A percentile compares a stretch with the other conserved stretches of the same genome.
phyloP scores from a whole-genome alignment of 78 protist genomes.

The Dictyostelium brefeldianum region DNA sequence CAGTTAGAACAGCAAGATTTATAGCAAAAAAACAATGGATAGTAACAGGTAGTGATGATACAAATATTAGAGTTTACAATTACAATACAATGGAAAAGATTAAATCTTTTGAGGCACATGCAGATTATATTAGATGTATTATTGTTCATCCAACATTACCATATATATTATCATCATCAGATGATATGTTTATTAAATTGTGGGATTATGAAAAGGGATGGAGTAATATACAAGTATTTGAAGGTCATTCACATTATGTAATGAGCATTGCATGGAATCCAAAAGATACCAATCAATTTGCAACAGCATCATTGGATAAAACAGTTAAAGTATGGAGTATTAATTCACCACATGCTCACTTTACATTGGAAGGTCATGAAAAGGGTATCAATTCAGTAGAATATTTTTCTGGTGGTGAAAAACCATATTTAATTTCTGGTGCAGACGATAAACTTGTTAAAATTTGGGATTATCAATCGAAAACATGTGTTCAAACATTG shows the following conservation, averaged over 20 bases:
- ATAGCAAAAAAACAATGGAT: conserved; percentile 98
- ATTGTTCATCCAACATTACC: conserved; percentile 99
- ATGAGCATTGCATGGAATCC: conserved; percentile 98
- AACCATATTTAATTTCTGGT: conserved; percentile 97
- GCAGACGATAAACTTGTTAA: conserved; percentile 71
- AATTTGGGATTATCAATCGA: conserved; percentile 98
- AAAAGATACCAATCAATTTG: conserved; percentile 98
- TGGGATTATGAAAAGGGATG: conserved; percentile 99
- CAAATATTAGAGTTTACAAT: conserved; percentile 95
- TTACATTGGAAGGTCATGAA: conserved; percentile 99
- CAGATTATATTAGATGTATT: conserved; percentile 97
- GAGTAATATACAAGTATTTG: conserved; percentile 89
- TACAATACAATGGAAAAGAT: conserved; percentile 98
- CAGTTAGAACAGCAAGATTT: conserved; percentile 96
- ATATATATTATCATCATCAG: conserved; percentile 94
- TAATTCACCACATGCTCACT: conserved; percentile 90
- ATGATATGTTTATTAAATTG: conserved; percentile 97
- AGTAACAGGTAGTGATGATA: conserved; percentile 96
- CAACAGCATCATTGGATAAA: conserved; percentile 98
- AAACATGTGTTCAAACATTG: conserved; percentile 97
- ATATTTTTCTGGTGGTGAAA: conserved; percentile 96
- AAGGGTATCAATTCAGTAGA: conserved; percentile 98
- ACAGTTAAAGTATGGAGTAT: conserved; percentile 98
- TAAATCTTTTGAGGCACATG: conserved; percentile 96
- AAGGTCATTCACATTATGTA: conserved; percentile 99